Base-by-base conservation (phyloP, 768 basidiomycete species). In the Boletus bicolor region DNA sequence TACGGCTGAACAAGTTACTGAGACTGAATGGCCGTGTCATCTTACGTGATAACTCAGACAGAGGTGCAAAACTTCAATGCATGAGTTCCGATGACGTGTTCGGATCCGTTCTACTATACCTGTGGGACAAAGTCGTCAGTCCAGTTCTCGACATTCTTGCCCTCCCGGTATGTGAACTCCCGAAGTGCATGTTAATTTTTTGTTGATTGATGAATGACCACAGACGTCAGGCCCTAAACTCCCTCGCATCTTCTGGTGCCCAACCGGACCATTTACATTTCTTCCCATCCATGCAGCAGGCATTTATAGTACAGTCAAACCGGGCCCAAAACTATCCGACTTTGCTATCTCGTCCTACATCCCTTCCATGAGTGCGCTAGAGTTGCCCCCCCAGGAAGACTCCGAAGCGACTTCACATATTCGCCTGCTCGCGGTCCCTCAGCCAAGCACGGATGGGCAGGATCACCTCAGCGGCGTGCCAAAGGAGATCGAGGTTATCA, bases 341-440 rank as follows among this genome's bases (percentile, higher is more conserved):
- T 43, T 43, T 15, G 51, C 11, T 9, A 43, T 52, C 7, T 54
- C 46, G 2, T 71, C 72, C 15, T 73, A 73, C 47, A 64, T 62
- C 2, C 66, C 70, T 2, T 66, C 71, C 2, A 46, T 73, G 6
- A 39, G 54, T 30, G 56, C 66, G 0, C 53, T 71, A 24, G 35
- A 36, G 11, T 30, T 63, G 35, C n/a, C 37, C n/a, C 14, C 30
- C 17, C n/a, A 24, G 28, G 36, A 34, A 24, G 9, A 52, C 24
- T 35, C 41, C 15, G 24, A 44, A 1, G 11, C 26, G 6, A 14
- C n/a, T 4, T 21, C 36, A 24, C 21, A 7, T 19, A 37, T 49
- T 15, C 19, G 35, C 14, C n/a, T 65, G 5, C 53, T 65, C 8
- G 45, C 47, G 12, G 48, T 65, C 26, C 34, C 46, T 4, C 56